Evolutionary conservation across 202 grass and related monocot species (phyloP), one percentile per base, ranked within the genome.

Genomic region (Elaeis oleifera): DNA sequence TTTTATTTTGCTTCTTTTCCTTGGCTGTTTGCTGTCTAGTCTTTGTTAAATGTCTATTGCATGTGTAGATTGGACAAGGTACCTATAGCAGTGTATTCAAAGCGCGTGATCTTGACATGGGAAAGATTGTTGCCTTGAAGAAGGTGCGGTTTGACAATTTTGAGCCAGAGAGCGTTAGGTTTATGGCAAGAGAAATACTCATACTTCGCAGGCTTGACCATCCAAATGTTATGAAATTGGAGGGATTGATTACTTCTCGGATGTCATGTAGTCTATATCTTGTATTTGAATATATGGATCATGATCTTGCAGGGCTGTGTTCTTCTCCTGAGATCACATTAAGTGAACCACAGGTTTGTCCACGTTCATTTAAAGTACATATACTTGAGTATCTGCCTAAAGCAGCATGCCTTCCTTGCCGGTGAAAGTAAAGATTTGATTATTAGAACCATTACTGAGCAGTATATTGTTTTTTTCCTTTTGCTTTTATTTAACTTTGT

Each of bases 271-370:
- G 85, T 59, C 78, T 97, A 56, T 97, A 91, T 76, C 82, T 97
- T 56, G 88, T 97, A 50, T 97, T 97, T 50, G 92, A 97, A 82
- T 97, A 97, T 67, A 97, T 97, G 92, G 92, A 97, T 17, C 92
- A 97, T 4, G 92, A 97, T 84, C 84, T 97, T 62, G 82, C 87
- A 68, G 92, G 92, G 31, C 79, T 97, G 67, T 91, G 71, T 53
- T 84, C 84, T 69, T 90, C 84, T 52, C 79, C 92, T 5, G 82
- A 97, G 64, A 86, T 97, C 50, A 84, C 81, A 66, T 89, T 97
- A 58, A 86, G 50, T 19, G 84, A 97, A 81, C 61, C 88, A 71
- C 92, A 97, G 84, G 92, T 86, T 67, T 80, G 51, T 25, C 53
- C 19, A 20, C 59, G 48, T 60, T 68, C 16, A 59, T 23, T 68